Evolutionary conservation across 495 filamentous ascomycete genomes (phyloP).

Genomic region (Terfezia claveryi): DNA sequence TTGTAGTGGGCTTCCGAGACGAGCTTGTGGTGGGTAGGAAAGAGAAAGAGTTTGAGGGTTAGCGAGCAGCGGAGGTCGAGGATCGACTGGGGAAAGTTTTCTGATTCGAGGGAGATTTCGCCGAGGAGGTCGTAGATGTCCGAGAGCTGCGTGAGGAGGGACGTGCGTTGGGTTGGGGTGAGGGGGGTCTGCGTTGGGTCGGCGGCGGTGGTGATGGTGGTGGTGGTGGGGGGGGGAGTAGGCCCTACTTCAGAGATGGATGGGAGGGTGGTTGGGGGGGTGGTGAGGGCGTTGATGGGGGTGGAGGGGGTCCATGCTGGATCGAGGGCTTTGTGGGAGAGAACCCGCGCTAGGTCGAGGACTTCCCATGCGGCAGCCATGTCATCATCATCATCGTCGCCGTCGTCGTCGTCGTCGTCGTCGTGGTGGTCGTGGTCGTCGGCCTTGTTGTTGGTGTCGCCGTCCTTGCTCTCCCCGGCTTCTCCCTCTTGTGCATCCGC

Average conservation of each 20-base stretch:
- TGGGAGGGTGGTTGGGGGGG: neutral
- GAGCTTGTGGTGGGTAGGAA: conserved; percentile 52
- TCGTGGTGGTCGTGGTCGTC: no score
- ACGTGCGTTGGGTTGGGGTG: neutral
- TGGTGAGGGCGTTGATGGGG: neutral
- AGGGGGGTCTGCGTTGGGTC: neutral
- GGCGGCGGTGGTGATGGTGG: no score
- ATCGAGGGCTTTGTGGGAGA: conserved; percentile 40
- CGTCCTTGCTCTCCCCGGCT: conserved; percentile 1
- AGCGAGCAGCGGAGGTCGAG: conserved; percentile 56
- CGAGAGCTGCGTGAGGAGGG: conserved; percentile 21
- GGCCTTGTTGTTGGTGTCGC: conserved; percentile 22
- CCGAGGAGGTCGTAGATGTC: conserved; percentile 71
- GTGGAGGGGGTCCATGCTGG: neutral
- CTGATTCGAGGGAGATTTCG: conserved; percentile 87
- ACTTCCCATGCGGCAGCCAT: conserved; percentile 77
- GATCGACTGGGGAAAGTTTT: conserved; percentile 57
- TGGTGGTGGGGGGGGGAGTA: no score
- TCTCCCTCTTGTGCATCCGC: conserved; percentile 3
- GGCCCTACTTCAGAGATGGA: no score
- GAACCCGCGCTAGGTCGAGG: conserved; percentile 69
- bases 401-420: conserved; percentile 24
- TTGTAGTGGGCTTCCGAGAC: conserved; percentile 91
- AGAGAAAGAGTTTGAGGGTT: conserved; percentile 50
- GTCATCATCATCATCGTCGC: conserved; percentile 65